A percentile compares a stretch with the other conserved stretches of the same genome.
phyloP scores from a whole-genome alignment of 140 eudicot genomes.

The Oenanthe javanica region DNA sequence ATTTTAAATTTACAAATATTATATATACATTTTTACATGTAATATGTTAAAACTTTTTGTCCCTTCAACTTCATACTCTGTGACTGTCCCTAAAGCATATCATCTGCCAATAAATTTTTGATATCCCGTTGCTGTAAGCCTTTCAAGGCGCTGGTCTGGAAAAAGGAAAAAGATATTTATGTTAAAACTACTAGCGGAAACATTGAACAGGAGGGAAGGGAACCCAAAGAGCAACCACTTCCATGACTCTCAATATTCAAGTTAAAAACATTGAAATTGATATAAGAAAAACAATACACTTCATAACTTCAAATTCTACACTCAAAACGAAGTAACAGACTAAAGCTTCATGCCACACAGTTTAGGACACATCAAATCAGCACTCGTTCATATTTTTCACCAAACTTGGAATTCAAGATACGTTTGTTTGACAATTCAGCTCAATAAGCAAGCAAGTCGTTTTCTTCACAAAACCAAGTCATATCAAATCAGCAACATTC shows the following conservation, averaged over 20 bases:
- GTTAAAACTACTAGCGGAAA: not conserved
- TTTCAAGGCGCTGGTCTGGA: not conserved
- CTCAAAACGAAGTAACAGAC: not conserved
- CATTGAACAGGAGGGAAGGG: not conserved
- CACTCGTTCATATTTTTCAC: not conserved
- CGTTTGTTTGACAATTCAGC: not conserved
- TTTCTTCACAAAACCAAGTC: conserved; percentile 3
- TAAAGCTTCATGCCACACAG: conserved; percentile 1
- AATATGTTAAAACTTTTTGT: no score
- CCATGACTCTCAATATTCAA: not conserved
- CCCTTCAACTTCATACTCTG: no score
- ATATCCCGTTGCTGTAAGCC: no score
- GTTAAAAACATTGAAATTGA: not conserved
- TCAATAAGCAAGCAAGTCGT: not conserved
- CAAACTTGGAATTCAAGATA: not conserved
- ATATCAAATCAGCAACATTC: conserved; percentile 92
- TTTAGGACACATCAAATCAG: not conserved
- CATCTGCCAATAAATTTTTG: no score
- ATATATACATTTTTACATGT: no score
- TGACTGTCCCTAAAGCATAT: no score
- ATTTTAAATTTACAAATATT: no score
- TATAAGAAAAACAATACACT: not conserved
- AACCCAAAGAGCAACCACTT: not conserved
- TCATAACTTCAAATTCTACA: not conserved
- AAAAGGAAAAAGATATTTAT: not conserved